A percentile compares a stretch with the other conserved stretches of the same genome.
These are phyloP conservation scores for Aureobasidium sp. DNA, from an alignment of 2,329 filamentous ascomycete genomes.

Conservation along the genomic window DNA sequence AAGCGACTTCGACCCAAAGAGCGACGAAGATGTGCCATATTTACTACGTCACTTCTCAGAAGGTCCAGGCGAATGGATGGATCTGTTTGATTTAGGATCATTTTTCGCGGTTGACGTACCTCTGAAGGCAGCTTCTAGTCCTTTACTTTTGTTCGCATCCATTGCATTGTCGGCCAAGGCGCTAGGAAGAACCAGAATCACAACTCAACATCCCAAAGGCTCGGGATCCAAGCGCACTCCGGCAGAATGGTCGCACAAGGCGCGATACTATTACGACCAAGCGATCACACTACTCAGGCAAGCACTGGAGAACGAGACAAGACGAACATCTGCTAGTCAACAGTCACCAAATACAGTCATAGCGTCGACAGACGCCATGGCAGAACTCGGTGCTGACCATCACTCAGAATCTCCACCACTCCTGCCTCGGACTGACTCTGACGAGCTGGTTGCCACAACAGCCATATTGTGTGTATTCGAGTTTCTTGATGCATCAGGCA, in stretches of 20 bases:
- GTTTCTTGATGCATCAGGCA: constrained; percentile 57
- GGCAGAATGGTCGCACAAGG: constrained; percentile 53
- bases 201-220: constrained; percentile 1
- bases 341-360: constrained; percentile 17
- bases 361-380: constrained; percentile 30
- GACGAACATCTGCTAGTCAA: not conserved
- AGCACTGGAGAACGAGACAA: constrained; percentile 25
- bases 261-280: constrained; percentile 52
- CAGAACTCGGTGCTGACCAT: not conserved
- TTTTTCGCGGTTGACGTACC: constrained; percentile 57
- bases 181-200: constrained; percentile 41
- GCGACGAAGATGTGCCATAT: constrained; percentile 51
- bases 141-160: constrained; percentile 47
- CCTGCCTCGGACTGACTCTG: constrained; percentile 40
- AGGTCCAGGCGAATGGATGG: constrained; percentile 53
- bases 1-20: constrained; percentile 10
- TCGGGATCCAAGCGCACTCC: constrained; percentile 14
- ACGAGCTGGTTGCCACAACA: constrained; percentile 58
- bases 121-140: constrained; percentile 46
- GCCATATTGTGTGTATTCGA: constrained; percentile 63
- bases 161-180: constrained; percentile 58
- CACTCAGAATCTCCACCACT: not conserved
- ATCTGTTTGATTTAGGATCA: constrained; percentile 49
- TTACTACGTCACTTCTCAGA: constrained; percentile 54
- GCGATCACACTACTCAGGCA: constrained; percentile 30